These are phyloP conservation scores for Trichoderma pleuroti DNA, from an alignment of 2,329 filamentous ascomycete genomes.

Conservation along the genomic window DNA sequence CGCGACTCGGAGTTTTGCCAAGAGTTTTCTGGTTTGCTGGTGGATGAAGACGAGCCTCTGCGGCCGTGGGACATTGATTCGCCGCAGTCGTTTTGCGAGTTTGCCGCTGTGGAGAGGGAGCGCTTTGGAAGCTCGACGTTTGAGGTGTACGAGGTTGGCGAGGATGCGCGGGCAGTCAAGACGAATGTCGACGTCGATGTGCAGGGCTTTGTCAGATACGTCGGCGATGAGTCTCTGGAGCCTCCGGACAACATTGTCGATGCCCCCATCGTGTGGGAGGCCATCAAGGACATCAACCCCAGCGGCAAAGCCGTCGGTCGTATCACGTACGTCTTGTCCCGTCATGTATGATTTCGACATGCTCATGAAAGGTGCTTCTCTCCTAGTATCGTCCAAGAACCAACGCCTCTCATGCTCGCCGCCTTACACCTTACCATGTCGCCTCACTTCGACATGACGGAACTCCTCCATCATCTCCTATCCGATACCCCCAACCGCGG, in stretches of 20 bases:
- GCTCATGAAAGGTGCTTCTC: constrained; percentile 26
- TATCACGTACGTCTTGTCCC: constrained; percentile 47
- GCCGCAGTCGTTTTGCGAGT: constrained; percentile 31
- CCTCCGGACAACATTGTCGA: constrained; percentile 34
- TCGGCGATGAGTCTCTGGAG: constrained; percentile 27
- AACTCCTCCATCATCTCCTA: constrained; percentile 54
- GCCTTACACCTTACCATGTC: constrained; percentile 57
- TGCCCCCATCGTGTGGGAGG: constrained; percentile 41
- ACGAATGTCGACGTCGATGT: constrained; percentile 30
- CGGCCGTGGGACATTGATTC: constrained; percentile 35
- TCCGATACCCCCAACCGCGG: constrained; percentile 43
- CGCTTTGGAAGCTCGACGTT: constrained; percentile 49
- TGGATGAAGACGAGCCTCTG: constrained; percentile 34
- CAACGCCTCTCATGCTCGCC: constrained; percentile 56
- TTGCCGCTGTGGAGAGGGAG: constrained; percentile 37
- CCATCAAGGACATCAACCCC: constrained; percentile 37
- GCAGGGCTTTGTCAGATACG: constrained; percentile 26
- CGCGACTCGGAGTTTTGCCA: constrained; percentile 41
- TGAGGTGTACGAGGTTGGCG: constrained; percentile 54
- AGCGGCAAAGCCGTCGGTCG: constrained; percentile 48
- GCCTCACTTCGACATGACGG: constrained; percentile 59
- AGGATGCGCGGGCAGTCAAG: constrained; percentile 40
- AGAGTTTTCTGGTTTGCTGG: constrained; percentile 37
- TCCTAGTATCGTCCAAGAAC: constrained; percentile 55
- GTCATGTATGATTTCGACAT: background rate